Percentiles rank a stretch among this genome's conserved stretches.
Conservation (phyloP, 257 asterid species). For the Fraxinus quadrangulata region DNA sequence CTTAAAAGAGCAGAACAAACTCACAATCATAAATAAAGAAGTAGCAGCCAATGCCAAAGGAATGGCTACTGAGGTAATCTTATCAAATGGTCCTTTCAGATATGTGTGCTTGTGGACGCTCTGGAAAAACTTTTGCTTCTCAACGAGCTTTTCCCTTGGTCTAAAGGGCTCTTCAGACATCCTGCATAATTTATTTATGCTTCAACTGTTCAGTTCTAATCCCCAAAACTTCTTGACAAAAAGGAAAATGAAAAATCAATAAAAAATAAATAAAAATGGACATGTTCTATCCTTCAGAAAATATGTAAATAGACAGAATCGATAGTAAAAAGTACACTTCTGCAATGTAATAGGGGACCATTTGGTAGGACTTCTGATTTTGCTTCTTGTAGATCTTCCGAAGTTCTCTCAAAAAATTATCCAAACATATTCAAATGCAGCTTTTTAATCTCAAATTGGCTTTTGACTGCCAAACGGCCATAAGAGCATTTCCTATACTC, state of each 20-base stretch:
- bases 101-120: constrained; percentile 61
- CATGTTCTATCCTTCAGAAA: background rate
- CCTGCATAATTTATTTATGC: constrained; percentile 44
- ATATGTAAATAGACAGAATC: too few relatives aligned
- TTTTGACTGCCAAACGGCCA: too few relatives aligned
- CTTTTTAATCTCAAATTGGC: too few relatives aligned
- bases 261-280: background rate
- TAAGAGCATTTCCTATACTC: background rate
- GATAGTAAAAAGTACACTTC: too few relatives aligned
- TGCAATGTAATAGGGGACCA: too few relatives aligned
- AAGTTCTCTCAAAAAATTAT: too few relatives aligned
- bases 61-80: constrained; percentile 68
- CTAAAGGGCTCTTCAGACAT: constrained; percentile 74
- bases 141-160: constrained; percentile 68
- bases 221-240: background rate
- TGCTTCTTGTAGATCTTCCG: too few relatives aligned
- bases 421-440: too few relatives aligned
- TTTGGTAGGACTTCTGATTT: too few relatives aligned
- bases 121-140: constrained; percentile 63
- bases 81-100: constrained; percentile 61
- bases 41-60: constrained; percentile 68
- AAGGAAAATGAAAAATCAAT: background rate
- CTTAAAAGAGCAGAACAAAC: constrained; percentile 25
- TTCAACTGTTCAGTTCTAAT: background rate
- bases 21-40: constrained; percentile 57